Base-by-base conservation (phyloP, 2,329 filamentous ascomycete species). In the Tolypocladium capitatum region DNA sequence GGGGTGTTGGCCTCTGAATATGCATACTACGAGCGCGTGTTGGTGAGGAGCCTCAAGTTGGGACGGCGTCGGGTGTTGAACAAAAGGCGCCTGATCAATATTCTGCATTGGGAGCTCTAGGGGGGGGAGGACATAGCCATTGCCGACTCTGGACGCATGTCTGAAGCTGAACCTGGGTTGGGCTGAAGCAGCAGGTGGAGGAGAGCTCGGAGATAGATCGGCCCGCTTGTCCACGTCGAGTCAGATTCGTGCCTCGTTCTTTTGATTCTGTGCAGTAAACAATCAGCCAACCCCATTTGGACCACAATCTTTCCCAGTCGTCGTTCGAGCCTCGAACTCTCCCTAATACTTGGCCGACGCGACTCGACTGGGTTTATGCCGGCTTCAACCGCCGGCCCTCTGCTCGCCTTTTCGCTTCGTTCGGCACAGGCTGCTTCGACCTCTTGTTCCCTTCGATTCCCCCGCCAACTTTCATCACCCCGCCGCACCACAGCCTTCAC, bases 361-460 rank as follows among this genome's bases (percentile, higher is more conserved):
- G 6, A 4, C 30, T 33, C 33, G 44, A 35, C 32, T 28, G 32
- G 4, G n/a, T 38, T 40, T 32, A 48, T 48, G 46, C 41, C 46
- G 18, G 28, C 41, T 21, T 18, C 33, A 14, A 14, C 13, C 21
- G 14, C 33, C 28, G 14, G 42, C 46, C 28, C 33, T 32, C 16
- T 45, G 34, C 34, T 38, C 46, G 14, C 18, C 18, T 16, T 32
- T 40, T 34, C 24, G 16, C 46, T 48, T 40, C 42, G 41, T 45
- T 45, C 33, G 27, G 34, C 46, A 47, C 46, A 27, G 46, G 46
- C 40, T 43, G 46, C 46, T 40, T 21, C 20, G 36, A 42, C 28
- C 42, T 31, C 20, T 28, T 36, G 24, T 14, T 28, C 13, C 30
- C 34, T 20, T 41, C 41, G 18, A 14, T 9, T 45, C 24, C 42